These are phyloP conservation scores for Angophora floribunda DNA, from an alignment of 345 rosid genomes.

Conservation along the genomic window DNA sequence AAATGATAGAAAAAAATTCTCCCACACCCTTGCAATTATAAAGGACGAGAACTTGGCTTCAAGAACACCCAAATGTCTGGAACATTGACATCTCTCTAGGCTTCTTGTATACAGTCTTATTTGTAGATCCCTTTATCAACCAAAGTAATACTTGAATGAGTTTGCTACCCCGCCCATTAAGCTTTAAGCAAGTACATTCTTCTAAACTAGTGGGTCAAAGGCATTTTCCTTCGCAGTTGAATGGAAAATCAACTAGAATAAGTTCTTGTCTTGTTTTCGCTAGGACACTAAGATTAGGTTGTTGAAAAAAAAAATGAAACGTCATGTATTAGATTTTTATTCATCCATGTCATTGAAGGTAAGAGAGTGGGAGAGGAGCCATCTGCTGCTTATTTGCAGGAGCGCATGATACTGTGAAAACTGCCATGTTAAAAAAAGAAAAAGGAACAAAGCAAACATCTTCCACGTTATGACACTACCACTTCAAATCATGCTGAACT, in stretches of 20 bases:
- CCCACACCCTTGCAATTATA: not conserved
- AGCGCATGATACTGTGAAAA: not conserved
- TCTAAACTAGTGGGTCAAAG: not conserved
- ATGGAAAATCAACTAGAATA: not conserved
- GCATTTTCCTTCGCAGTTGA: not conserved
- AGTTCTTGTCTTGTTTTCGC: not conserved
- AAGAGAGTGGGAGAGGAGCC: not conserved
- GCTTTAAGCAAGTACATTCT: not conserved
- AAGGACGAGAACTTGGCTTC: not conserved
- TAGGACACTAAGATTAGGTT: not conserved
- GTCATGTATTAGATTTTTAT: not conserved
- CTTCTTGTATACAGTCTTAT: not conserved
- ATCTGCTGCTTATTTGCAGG: not conserved
- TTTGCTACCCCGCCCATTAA: not conserved
- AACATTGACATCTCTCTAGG: not conserved
- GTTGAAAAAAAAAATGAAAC: not conserved
- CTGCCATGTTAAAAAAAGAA: not conserved
- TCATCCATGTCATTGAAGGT: not conserved
- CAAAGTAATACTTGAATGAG: not conserved
- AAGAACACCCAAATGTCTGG: not conserved
- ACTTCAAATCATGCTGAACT: not conserved
- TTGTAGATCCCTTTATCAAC: not conserved
- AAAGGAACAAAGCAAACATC: not conserved
- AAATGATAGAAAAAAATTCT: not conserved
- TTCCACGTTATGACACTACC: not conserved